phyloP scores from a whole-genome alignment of 2,329 filamentous ascomycete genomes.

The Colletotrichum sublineola region DNA sequence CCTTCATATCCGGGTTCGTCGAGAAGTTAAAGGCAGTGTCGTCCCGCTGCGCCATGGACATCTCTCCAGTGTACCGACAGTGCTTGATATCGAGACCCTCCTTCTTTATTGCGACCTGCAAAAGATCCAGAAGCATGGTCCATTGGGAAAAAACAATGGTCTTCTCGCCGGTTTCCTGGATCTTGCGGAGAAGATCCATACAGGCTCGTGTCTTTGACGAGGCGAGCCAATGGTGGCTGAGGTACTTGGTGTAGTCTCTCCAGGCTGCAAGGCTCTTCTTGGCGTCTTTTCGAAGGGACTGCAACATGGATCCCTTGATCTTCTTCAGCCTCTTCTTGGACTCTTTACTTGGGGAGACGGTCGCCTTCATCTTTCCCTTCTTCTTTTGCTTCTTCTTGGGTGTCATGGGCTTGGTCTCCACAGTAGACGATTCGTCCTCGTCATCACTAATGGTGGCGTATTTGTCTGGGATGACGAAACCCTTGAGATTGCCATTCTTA shows the following conservation, averaged over 20 bases:
- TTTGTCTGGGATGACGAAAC: slow-evolving; percentile 67
- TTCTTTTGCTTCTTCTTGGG: neutral
- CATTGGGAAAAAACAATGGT: slow-evolving; percentile 88
- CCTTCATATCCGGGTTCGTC: slow-evolving; percentile 68
- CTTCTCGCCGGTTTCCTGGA: slow-evolving; percentile 72
- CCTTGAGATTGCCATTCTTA: slow-evolving; percentile 59
- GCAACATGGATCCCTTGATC: slow-evolving; percentile 52
- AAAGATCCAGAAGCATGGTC: slow-evolving; percentile 81
- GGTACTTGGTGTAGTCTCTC: slow-evolving; percentile 76
- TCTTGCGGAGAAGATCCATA: slow-evolving; percentile 70
- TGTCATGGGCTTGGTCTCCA: slow-evolving; percentile 27
- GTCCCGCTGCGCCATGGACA: slow-evolving; percentile 76
- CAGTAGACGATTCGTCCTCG: slow-evolving; percentile 46
- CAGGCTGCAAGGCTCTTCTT: slow-evolving; percentile 69
- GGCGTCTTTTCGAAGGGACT: slow-evolving; percentile 47
- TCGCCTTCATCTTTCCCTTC: slow-evolving; percentile 43
- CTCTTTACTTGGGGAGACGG: slow-evolving; percentile 41
- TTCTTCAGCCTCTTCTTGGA: slow-evolving; percentile 54
- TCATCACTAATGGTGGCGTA: slow-evolving; percentile 50
- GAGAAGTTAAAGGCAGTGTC: slow-evolving; percentile 75
- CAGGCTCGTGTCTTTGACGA: slow-evolving; percentile 82
- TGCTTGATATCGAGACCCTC: slow-evolving; percentile 66
- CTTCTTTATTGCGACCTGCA: slow-evolving; percentile 77
- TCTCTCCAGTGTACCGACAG: slow-evolving; percentile 81
- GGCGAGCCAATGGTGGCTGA: slow-evolving; percentile 77